Base-by-base conservation (phyloP, 805 yeast genomes). In the Metschnikowia anglica region DNA sequence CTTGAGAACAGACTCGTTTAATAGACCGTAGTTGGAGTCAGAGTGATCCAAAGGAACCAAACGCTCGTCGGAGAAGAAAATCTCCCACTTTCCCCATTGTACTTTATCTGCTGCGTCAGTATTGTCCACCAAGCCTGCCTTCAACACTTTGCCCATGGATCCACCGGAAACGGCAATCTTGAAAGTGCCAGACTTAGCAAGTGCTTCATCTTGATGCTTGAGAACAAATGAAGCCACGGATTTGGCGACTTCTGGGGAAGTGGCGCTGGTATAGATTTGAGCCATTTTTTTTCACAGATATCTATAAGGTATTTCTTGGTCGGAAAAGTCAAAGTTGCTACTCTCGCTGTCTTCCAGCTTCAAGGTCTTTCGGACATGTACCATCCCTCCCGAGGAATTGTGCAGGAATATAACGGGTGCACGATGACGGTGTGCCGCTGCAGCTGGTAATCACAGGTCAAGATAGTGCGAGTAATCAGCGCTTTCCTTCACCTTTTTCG, bases 111-210 rank as follows among this genome's bases (percentile, higher is more conserved):
- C 65, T 31, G 75, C 59, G 11, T 65, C 68, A 18, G 62, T 42
- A 60, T 86, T 76, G 48, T 77, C 79, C 42, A 88, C 75, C 49
- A 89, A 72, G 3, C 88, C 91, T 34, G 73, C 70, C 46, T 77
- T 74, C 58, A 83, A 72, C 2, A 82, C 88, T 53, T 84, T 82
- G 21, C 90, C 88, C 54, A 89, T 73, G 8, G 96, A 87, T 1
- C 98, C 98, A 31, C 98, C 98, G 45, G 93, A 83, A 36, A 90
- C 76, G 10, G 96, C 97, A 47, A 90, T 72, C 51, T 77, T 79
- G 67, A 90, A 90, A 19, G 62, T 56, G 9, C 59, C 58, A 13
- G 61, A 55, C 4, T 59, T 60, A 32, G 68, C 64, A 41, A 89
- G 69, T 3, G 82, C 84, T 32, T 69, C 64, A 52, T 84, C 71